Evolutionary conservation across 2,329 filamentous ascomycete genomes (phyloP).

Genomic region (Fusarium albosuccineum): DNA sequence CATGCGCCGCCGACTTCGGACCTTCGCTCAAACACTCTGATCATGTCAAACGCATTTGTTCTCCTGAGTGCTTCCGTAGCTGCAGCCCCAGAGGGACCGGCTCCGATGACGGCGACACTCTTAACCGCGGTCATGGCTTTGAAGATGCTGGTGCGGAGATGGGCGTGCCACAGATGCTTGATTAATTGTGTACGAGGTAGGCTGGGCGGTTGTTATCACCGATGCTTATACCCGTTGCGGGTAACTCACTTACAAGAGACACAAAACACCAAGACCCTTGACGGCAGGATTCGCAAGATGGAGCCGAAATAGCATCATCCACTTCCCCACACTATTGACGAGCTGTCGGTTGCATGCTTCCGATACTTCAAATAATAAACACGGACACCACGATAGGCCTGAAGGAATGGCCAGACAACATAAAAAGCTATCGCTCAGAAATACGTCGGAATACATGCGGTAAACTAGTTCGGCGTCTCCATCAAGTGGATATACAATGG

Average conservation of each 20-base stretch:
- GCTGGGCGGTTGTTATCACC: conserved; percentile 1
- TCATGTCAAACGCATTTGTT: background rate
- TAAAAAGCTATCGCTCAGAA: too few relatives aligned
- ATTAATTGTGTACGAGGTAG: background rate
- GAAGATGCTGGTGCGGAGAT: background rate
- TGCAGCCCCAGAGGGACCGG: conserved; percentile 8
- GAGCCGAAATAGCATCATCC: conserved; percentile 4
- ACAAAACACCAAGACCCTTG: background rate
- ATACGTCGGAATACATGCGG: background rate
- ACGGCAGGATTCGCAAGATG: conserved; percentile 1
- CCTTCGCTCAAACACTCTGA: conserved; percentile 10
- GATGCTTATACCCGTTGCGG: conserved; percentile 3
- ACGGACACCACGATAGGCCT: background rate
- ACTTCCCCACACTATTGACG: background rate
- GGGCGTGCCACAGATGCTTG: background rate
- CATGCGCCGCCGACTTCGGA: conserved; percentile 13
- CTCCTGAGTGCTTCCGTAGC: conserved; percentile 1
- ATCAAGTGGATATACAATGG: background rate
- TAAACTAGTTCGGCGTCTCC: background rate
- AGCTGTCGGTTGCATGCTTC: background rate
- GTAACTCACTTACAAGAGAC: background rate
- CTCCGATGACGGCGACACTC: conserved; percentile 16
- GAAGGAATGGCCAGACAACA: background rate
- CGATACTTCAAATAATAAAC: background rate
- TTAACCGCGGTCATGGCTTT: background rate